Base-by-base conservation (phyloP, 1,284 basidiomycete species). In the Dichomitus squalens region DNA sequence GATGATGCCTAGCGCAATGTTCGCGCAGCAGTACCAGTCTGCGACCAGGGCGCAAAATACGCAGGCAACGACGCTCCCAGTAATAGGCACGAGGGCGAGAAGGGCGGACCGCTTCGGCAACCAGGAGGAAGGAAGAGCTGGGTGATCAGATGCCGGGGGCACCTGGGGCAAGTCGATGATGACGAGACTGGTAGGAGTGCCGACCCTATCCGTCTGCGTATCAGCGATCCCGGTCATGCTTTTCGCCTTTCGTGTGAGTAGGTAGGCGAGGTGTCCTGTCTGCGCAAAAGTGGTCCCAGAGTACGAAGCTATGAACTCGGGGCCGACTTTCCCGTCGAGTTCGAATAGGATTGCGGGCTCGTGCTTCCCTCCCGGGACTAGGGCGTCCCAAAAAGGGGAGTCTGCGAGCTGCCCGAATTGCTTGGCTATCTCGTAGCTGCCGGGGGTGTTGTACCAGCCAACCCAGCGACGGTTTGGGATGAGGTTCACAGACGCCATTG, bases 371-470 rank as follows among this genome's bases (percentile, higher is more conserved):
- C 60, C 60, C 7, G 60, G 63, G 52, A 61, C 61, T 31, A 64
- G 63, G 0, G 55, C 63, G 38, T 61, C 60, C 57, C 60, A 64
- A 27, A 61, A 34, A 25, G 51, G 58, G 18, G 55, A 53, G 43
- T 62, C 58, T 12, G 58, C 58, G 40, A 64, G 58, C 39, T 58
- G 63, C 2, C 63, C 63, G 41, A 60, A 64, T 35, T 55, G 53
- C 48, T 64, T 64, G 9, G 59, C 63, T 29, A 62, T 58, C 56
- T 61, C 60, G 52, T 64, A 61, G 27, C 55, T 55, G 7, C 63
- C 63, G 1, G 63, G 63, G 1, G 58, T 39, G 49, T 61, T 64
- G 60, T 61, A 61, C 60, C 63, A 64, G 11, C 63, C 63, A 4
- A 48, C 27, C 63, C 63, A 64, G 34, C 56, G 55, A 29, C 63